These are phyloP conservation scores for Boletus subluridellus DNA, from an alignment of 1,284 basidiomycete species.

Conservation along the genomic window DNA sequence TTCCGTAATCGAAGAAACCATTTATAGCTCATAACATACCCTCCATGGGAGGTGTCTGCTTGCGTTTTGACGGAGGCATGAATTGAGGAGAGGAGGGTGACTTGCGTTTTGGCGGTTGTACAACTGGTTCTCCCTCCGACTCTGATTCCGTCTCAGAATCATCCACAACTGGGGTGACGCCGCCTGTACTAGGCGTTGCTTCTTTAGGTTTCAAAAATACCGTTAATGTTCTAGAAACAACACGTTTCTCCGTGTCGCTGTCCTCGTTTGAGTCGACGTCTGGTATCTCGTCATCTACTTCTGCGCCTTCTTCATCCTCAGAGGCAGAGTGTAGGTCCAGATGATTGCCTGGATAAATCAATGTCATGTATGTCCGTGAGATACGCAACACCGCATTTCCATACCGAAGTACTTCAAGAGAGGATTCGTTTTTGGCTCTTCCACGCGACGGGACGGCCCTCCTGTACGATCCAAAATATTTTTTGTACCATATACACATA, in stretches of 20 bases:
- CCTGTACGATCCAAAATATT: background rate
- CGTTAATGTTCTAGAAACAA: conserved; percentile 29
- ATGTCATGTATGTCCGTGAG: background rate
- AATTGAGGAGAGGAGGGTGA: conserved; percentile 14
- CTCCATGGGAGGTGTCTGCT: conserved; percentile 6
- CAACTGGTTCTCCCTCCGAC: conserved; percentile 27
- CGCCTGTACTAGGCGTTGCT: background rate
- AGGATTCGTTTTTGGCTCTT: conserved; percentile 26
- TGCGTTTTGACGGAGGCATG: conserved; percentile 18
- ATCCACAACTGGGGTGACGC: conserved; percentile 11
- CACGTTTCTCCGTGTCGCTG: conserved; percentile 22
- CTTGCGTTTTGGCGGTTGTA: conserved; percentile 25
- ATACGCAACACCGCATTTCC: background rate
- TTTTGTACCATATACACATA: background rate
- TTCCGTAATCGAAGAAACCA: background rate
- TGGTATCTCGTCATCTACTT: conserved; percentile 34
- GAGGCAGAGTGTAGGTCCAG: conserved; percentile 47
- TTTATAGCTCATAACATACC: conserved; percentile 15
- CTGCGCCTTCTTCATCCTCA: conserved; percentile 40
- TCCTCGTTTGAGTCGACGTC: conserved; percentile 20
- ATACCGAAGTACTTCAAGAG: conserved; percentile 31
- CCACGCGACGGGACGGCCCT: background rate
- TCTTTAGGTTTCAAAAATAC: conserved; percentile 13
- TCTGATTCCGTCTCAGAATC: conserved; percentile 47
- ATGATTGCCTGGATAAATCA: conserved; percentile 29